A percentile compares a stretch with the other conserved stretches of the same genome.
These are phyloP conservation scores for Calonectria hawksworthii DNA, from an alignment of 2,329 filamentous ascomycete species.

Conservation along the genomic window DNA sequence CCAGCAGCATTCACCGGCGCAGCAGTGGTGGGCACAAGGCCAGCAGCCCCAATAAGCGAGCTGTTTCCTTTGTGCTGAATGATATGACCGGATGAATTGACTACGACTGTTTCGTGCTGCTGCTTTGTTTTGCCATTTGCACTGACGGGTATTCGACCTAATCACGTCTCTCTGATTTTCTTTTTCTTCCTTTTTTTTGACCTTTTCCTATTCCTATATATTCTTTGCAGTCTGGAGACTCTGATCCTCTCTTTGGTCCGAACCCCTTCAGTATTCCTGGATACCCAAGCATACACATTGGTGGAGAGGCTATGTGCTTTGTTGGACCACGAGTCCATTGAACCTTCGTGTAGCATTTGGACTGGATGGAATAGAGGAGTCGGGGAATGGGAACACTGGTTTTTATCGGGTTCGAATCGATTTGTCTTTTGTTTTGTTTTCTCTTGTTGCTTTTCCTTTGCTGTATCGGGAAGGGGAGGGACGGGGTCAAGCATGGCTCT, in stretches of 20 bases:
- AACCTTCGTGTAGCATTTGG: constrained; percentile 52
- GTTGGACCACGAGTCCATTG: constrained; percentile 47
- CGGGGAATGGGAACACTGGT: constrained; percentile 42
- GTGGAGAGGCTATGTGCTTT: constrained; percentile 54
- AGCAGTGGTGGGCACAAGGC: constrained; percentile 69
- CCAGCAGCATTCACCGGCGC: constrained; percentile 75
- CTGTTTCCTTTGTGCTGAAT: constrained; percentile 23
- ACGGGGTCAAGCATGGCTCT: constrained; percentile 33
- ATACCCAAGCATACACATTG: constrained; percentile 54
- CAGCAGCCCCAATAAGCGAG: constrained; percentile 58
- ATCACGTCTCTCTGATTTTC: constrained; percentile 31
- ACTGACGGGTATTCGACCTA: constrained; percentile 30
- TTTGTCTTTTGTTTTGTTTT: constrained; percentile 22
- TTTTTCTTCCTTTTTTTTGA: constrained; percentile 30
- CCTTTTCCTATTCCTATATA: constrained; percentile 33
- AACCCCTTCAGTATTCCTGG: constrained; percentile 50
- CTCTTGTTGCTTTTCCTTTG: constrained; percentile 23
- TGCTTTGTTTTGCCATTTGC: constrained; percentile 25
- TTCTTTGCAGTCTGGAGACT: constrained; percentile 35
- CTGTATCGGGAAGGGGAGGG: constrained; percentile 21
- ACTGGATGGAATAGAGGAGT: constrained; percentile 57
- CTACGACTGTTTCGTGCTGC: constrained; percentile 21
- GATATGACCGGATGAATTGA: constrained; percentile 43
- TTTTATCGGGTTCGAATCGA: constrained; percentile 23
- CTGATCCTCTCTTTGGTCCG: constrained; percentile 41